Conservation (phyloP, 2,329 filamentous ascomycete species). For the Macrophomina phaseolina region DNA sequence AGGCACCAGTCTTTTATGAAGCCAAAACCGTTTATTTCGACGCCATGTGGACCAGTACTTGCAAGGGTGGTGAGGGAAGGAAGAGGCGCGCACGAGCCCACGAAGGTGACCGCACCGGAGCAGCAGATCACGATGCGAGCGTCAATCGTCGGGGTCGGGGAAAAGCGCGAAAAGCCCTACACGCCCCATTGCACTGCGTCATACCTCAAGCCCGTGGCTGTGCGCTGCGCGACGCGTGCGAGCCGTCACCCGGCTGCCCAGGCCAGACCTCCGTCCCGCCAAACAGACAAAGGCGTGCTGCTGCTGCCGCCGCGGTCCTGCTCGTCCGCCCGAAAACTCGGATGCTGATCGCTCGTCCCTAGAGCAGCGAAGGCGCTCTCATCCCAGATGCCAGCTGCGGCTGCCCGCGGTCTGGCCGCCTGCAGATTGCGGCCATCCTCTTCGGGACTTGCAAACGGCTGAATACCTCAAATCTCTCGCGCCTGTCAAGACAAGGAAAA, state of each 20-base stretch:
- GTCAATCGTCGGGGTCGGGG: constrained; percentile 25
- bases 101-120: constrained; percentile 23
- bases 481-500: constrained; percentile 10
- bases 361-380: constrained; percentile 25
- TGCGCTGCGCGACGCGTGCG: constrained; percentile 21
- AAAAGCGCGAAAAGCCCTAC: constrained; percentile 22
- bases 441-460: constrained; percentile 7
- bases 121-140: constrained; percentile 25
- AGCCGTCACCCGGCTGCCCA: neutral
- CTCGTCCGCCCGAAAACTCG: constrained; percentile 39
- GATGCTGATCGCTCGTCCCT: constrained; percentile 28
- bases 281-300: constrained; percentile 1
- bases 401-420: constrained; percentile 18
- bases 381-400: constrained; percentile 19
- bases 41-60: constrained; percentile 26
- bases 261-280: constrained; percentile 4
- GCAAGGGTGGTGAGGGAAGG: constrained; percentile 26
- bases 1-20: constrained; percentile 27
- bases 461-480: constrained; percentile 15
- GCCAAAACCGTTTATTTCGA: constrained; percentile 24
- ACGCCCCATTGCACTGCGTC: constrained; percentile 24
- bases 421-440: constrained; percentile 18
- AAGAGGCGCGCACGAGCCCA: constrained; percentile 24
- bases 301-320: constrained; percentile 33
- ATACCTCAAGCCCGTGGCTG: constrained; percentile 22